Percentiles rank a stretch among this genome's conserved stretches.
These are phyloP conservation scores for Pythium angustatum DNA, from an alignment of 352 stramenopile genomes.

Conservation along the genomic window DNA sequence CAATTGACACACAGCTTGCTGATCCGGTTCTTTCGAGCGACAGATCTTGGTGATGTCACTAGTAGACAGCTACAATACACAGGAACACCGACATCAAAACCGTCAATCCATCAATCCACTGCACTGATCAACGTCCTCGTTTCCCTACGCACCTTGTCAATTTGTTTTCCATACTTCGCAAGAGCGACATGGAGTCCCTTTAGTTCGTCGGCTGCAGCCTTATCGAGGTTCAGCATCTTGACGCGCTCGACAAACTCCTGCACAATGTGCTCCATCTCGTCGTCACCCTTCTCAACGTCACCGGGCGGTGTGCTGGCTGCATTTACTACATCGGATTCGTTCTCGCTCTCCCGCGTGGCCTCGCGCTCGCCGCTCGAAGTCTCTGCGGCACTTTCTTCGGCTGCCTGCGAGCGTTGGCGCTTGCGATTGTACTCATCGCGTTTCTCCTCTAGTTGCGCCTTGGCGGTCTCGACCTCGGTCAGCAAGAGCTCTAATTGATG, in stretches of 20 bases:
- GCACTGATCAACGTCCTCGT: background rate
- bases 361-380: constrained; percentile 11
- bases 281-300: constrained; percentile 50
- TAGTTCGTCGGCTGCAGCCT: constrained; percentile 66
- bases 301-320: background rate
- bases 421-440: constrained; percentile 66
- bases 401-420: constrained; percentile 36
- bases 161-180: constrained; percentile 79
- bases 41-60: constrained; percentile 72
- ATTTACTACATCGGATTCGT: constrained; percentile 10
- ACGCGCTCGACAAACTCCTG: constrained; percentile 68
- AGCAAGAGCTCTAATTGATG: constrained; percentile 63
- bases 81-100: background rate
- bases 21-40: constrained; percentile 56
- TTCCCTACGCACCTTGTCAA: constrained; percentile 62
- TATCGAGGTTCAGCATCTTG: constrained; percentile 67
- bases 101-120: background rate
- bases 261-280: constrained; percentile 65
- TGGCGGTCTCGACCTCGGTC: constrained; percentile 56
- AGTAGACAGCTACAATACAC: constrained; percentile 33
- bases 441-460: constrained; percentile 56
- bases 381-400: constrained; percentile 19
- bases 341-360: constrained; percentile 28
- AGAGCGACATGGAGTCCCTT: constrained; percentile 68
- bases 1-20: constrained; percentile 61